Evolutionary conservation across 768 basidiomycete species (phyloP).

Genomic region (Leccinum variicolor): DNA sequence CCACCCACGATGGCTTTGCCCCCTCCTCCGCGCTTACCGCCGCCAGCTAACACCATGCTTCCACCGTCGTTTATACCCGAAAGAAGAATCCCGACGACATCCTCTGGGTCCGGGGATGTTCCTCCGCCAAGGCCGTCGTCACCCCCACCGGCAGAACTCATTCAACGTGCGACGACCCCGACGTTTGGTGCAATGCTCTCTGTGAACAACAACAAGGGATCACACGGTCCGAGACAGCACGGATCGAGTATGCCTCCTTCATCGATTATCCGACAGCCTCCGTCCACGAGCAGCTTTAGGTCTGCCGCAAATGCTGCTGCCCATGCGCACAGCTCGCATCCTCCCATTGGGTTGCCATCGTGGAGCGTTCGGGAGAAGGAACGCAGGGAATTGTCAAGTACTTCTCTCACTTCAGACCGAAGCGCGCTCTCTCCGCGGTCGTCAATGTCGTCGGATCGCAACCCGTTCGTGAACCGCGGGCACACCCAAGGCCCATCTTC

Average conservation of each 20-base stretch:
- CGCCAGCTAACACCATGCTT: slow-evolving; percentile 66
- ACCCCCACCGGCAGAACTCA: slow-evolving; percentile 88
- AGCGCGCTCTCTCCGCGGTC: slow-evolving; percentile 71
- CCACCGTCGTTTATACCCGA: slow-evolving; percentile 80
- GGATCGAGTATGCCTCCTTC: slow-evolving; percentile 78
- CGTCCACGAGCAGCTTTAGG: slow-evolving; percentile 81
- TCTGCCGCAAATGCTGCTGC: slow-evolving; percentile 63
- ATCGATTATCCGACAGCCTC: slow-evolving; percentile 61
- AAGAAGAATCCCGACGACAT: slow-evolving; percentile 44
- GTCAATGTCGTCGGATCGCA: slow-evolving; percentile 78
- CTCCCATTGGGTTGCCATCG: slow-evolving; percentile 43
- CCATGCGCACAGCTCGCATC: slow-evolving; percentile 45
- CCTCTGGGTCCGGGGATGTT: slow-evolving; percentile 47
- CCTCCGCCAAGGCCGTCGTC: slow-evolving; percentile 89
- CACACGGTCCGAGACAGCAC: slow-evolving; percentile 52
- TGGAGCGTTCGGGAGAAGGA: slow-evolving; percentile 51
- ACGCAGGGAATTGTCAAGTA: slow-evolving; percentile 58
- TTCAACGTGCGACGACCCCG: slow-evolving; percentile 88
- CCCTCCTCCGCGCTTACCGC: slow-evolving; percentile 73
- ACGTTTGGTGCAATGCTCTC: slow-evolving; percentile 65
- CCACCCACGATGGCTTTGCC: slow-evolving; percentile 86
- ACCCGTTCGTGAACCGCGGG: slow-evolving; percentile 43
- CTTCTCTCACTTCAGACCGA: slow-evolving; percentile 68
- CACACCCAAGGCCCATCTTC: slow-evolving; percentile 34
- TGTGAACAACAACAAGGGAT: slow-evolving; percentile 50